phyloP scores from a whole-genome alignment of 495 filamentous ascomycete species.

The Hypoxylon rickii region DNA sequence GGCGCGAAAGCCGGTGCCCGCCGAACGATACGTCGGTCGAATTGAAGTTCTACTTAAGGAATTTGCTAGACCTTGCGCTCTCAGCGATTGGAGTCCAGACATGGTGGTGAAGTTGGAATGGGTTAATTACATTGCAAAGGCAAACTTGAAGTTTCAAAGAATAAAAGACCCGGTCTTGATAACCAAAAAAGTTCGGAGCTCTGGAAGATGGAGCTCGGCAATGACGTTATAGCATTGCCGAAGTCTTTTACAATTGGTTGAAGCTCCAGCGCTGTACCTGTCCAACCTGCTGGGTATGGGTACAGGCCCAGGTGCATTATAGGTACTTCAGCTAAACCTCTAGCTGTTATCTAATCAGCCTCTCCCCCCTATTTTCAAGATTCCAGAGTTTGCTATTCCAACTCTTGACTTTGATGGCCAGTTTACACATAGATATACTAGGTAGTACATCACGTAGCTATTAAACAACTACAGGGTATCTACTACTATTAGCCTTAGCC shows the following conservation, averaged over 20 bases:
- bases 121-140: background rate
- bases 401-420: too few relatives aligned
- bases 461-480: too few relatives aligned
- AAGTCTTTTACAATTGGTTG: constrained; percentile 16
- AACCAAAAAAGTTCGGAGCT: constrained; percentile 22
- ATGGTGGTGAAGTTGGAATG: constrained; percentile 10
- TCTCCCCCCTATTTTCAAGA: constrained; percentile 19
- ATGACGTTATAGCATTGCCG: constrained; percentile 33
- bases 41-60: constrained; percentile 15
- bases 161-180: constrained; percentile 14
- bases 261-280: constrained; percentile 24
- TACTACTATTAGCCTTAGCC: too few relatives aligned
- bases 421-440: too few relatives aligned
- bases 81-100: constrained; percentile 28
- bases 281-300: too few relatives aligned
- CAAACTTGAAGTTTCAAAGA: background rate
- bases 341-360: too few relatives aligned
- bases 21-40: constrained; percentile 10
- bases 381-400: too few relatives aligned
- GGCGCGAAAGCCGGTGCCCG: background rate
- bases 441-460: too few relatives aligned
- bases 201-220: constrained; percentile 31
- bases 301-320: too few relatives aligned
- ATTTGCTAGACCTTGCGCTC: constrained; percentile 11
- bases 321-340: too few relatives aligned